These are phyloP conservation scores for Saitozyma podzolica DNA, from an alignment of 768 basidiomycete species.

Conservation along the genomic window DNA sequence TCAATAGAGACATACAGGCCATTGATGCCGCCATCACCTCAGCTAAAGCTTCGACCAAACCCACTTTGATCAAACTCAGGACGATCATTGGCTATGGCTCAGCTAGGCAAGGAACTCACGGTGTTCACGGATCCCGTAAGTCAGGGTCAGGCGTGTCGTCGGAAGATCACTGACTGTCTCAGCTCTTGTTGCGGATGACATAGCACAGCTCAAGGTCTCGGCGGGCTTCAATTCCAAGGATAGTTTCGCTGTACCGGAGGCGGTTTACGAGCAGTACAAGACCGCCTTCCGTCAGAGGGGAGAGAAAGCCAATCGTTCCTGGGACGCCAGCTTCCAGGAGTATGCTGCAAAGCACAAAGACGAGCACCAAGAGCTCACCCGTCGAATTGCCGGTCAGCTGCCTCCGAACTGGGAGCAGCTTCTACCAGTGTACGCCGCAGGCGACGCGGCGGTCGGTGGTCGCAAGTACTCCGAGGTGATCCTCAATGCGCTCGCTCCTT, in stretches of 20 bases:
- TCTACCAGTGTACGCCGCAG: conserved; percentile 78
- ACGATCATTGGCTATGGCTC: conserved; percentile 91
- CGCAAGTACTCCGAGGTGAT: conserved; percentile 90
- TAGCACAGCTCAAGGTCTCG: conserved; percentile 74
- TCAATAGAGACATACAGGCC: no score
- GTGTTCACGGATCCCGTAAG: conserved; percentile 89
- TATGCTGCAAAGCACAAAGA: conserved; percentile 77
- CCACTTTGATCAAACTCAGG: no score
- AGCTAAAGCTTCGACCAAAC: no score
- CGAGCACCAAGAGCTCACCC: conserved; percentile 79
- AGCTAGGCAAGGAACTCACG: conserved; percentile 86
- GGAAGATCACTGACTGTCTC: conserved; percentile 6
- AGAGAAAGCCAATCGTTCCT: conserved; percentile 68
- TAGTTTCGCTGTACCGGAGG: conserved; percentile 73
- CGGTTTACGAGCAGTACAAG: conserved; percentile 67
- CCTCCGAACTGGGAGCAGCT: conserved; percentile 80
- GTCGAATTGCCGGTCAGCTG: conserved; percentile 78
- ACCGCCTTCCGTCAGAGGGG: conserved; percentile 66
- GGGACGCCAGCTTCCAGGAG: conserved; percentile 65
- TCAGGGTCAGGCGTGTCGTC: conserved; percentile 25
- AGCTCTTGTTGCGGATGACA: conserved; percentile 92
- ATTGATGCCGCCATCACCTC: no score
- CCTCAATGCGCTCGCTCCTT: conserved; percentile 69
- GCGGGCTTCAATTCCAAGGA: conserved; percentile 75
- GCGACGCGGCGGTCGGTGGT: conserved; percentile 80